Evolutionary conservation across 805 yeast species (phyloP).

Genomic region (Clavispora asparagi): DNA sequence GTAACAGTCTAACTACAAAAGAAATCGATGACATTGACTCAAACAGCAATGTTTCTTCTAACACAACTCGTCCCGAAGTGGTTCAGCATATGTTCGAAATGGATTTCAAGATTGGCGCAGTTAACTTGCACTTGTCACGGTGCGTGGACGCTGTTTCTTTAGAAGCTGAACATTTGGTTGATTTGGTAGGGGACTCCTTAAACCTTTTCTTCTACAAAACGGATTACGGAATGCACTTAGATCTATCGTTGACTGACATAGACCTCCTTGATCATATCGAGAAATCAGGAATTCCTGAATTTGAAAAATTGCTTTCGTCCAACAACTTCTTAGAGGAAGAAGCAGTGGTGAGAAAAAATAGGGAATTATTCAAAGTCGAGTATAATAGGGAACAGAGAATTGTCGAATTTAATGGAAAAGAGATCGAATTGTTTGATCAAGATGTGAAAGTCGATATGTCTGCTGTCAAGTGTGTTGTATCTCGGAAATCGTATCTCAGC

Average conservation of each 20-base stretch:
- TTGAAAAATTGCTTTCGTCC: constrained; percentile 67
- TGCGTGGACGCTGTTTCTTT: constrained; percentile 60
- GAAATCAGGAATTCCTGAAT: constrained; percentile 53
- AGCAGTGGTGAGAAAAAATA: constrained; percentile 25
- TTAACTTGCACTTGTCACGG: constrained; percentile 57
- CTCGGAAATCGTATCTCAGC: constrained; percentile 74
- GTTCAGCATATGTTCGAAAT: constrained; percentile 69
- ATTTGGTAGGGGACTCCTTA: constrained; percentile 63
- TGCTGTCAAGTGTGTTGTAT: constrained; percentile 66
- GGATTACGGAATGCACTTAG: constrained; percentile 56
- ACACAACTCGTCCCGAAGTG: constrained; percentile 11
- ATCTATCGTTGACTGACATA: constrained; percentile 59
- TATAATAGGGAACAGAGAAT: constrained; percentile 57
- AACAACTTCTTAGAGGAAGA: constrained; percentile 35
- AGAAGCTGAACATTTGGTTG: constrained; percentile 64
- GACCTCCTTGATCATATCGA: constrained; percentile 74
- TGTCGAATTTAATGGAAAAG: constrained; percentile 47
- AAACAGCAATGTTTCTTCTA: background rate
- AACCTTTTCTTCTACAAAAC: constrained; percentile 57
- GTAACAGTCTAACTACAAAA: constrained; percentile 5
- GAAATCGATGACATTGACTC: constrained; percentile 20
- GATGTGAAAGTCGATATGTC: constrained; percentile 68
- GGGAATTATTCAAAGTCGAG: constrained; percentile 51
- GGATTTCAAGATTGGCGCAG: constrained; percentile 59
- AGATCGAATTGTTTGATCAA: constrained; percentile 73